These are phyloP conservation scores for Pythium aquatile DNA, from an alignment of 352 stramenopile genomes.

Conservation along the genomic window DNA sequence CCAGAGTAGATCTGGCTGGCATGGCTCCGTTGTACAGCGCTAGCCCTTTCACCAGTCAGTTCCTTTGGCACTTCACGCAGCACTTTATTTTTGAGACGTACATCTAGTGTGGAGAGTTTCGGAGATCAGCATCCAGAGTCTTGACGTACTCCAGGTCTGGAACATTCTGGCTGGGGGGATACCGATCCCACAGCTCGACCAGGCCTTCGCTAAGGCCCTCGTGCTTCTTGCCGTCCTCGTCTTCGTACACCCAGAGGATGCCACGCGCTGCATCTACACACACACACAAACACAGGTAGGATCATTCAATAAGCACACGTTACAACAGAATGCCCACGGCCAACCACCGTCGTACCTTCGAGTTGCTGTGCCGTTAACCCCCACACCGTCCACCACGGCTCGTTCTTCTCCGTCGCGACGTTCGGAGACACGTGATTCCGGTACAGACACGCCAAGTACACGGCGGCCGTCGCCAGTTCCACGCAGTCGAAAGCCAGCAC, in stretches of 20 bases:
- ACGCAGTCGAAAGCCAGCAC: constrained; percentile 51
- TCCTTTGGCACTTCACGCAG: too few relatives aligned
- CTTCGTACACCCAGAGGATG: constrained; percentile 71
- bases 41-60: too few relatives aligned
- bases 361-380: constrained; percentile 48
- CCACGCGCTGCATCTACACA: constrained; percentile 50
- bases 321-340: too few relatives aligned
- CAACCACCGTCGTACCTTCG: too few relatives aligned
- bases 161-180: constrained; percentile 50
- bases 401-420: constrained; percentile 58
- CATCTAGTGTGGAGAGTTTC: neutral
- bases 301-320: too few relatives aligned
- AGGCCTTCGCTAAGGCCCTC: constrained; percentile 44
- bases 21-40: too few relatives aligned
- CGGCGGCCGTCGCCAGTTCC: constrained; percentile 55
- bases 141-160: constrained; percentile 66
- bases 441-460: constrained; percentile 74
- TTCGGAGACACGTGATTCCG: constrained; percentile 49
- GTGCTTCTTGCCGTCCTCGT: constrained; percentile 31
- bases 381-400: constrained; percentile 71
- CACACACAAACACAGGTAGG: too few relatives aligned
- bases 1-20: too few relatives aligned
- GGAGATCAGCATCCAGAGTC: constrained; percentile 49
- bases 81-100: too few relatives aligned
- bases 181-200: constrained; percentile 49